Conservation (phyloP, 2,329 filamentous ascomycete genomes). For the Whalleya microplaca region DNA sequence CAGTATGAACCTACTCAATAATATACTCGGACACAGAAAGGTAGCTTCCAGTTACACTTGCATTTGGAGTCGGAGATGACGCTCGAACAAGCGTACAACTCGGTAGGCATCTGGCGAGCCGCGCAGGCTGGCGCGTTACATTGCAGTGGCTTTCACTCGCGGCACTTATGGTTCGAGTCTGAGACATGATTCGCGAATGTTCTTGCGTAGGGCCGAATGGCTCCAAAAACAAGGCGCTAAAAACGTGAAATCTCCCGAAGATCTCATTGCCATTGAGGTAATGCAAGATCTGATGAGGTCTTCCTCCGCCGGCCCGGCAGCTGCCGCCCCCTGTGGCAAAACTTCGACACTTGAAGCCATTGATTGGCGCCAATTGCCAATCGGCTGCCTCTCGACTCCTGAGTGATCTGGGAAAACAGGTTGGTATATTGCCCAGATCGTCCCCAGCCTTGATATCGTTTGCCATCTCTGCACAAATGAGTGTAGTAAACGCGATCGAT, state of each 20-base stretch:
- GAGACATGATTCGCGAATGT: constrained; percentile 31
- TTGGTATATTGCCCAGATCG: no score
- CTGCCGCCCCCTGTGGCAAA: constrained; percentile 19
- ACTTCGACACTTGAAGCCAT: neutral
- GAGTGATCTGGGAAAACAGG: neutral
- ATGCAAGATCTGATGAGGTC: constrained; percentile 27
- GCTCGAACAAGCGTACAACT: constrained; percentile 18
- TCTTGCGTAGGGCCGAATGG: constrained; percentile 35
- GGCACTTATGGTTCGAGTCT: constrained; percentile 26
- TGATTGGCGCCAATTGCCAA: neutral
- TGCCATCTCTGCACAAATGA: neutral
- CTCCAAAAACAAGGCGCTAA: constrained; percentile 26
- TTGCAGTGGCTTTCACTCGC: constrained; percentile 25
- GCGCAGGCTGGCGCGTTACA: constrained; percentile 21
- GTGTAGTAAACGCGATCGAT: no score
- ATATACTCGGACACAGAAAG: constrained; percentile 12
- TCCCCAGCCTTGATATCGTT: no score
- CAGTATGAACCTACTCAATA: neutral
- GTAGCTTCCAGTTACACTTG: constrained; percentile 12
- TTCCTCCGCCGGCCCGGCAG: constrained; percentile 21
- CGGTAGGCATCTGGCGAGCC: constrained; percentile 26
- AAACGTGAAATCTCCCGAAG: constrained; percentile 25
- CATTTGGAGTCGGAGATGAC: constrained; percentile 12
- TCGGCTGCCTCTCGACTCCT: neutral
- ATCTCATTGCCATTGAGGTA: constrained; percentile 28